Evolutionary conservation across 805 yeast species (phyloP), one percentile per base, ranked within the genome.

Genomic region (Candida stauntonica): DNA sequence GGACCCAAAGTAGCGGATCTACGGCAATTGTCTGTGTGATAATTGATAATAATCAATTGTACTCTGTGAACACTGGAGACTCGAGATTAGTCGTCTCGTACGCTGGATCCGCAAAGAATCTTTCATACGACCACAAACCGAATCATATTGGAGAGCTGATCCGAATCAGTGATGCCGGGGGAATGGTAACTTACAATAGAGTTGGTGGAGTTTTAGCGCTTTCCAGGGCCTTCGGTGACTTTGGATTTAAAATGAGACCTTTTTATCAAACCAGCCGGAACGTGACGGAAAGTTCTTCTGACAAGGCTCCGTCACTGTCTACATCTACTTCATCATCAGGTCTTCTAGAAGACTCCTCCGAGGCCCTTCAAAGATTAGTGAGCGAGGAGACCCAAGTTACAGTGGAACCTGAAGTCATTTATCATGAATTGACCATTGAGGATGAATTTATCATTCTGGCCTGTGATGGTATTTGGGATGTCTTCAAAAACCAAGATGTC

Each of bases 191-290:
- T 31, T 75, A 80, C 60, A 95, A 95, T 39, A 76, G 99, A 62
- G 98, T 91, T 35, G 93, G 93, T 60, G 98, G 98, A 38, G 86
- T 88, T 48, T 73, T 91, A 61, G 98, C 98, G 1, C 70, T 91
- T 46, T 82, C 95, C 36, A 73, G 98, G 60, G 97, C 96, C 39
- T 85, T 91, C 60, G 86, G 88, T 20, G 89, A 83, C 61, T 83
- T 81, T 52, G 65, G 65, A 30, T 75, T 75, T 48, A 75, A 75
- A 45, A 52, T 54, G 41, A 59, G 62, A 41, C 26, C 26, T 4
- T 26, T 26, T 34, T 26, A 38, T 26, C 63, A 64, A 46, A 51
- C 68, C 21, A 63, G 67, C 14, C 20, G 70, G 14, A 11, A 34
- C 61, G 48, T 57, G 63, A 42, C 41, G 58, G 35, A 17, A 18